phyloP scores from a whole-genome alignment of 148 eudicot genomes.

The Heliosperma pusillum region DNA sequence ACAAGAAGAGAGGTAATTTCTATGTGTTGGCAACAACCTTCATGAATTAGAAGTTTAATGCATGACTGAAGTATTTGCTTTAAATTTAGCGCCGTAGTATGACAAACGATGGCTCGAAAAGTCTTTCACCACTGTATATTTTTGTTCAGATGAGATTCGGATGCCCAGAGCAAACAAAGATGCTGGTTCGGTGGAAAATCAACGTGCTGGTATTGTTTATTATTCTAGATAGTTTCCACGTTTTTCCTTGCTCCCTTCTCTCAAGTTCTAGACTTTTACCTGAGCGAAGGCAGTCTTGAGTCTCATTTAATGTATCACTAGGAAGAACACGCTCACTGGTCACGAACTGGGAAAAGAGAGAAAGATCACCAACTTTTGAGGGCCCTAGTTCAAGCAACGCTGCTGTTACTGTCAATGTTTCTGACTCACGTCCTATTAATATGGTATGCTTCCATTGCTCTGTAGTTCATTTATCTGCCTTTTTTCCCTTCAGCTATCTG shows the following conservation, averaged over 20 bases:
- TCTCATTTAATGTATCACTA: constrained; percentile 23
- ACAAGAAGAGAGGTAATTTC: background rate
- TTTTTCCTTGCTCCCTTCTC: constrained; percentile 1
- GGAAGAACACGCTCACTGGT: constrained; percentile 69
- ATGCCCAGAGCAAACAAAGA: constrained; percentile 46
- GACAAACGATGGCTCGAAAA: constrained; percentile 1
- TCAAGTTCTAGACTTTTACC: constrained; percentile 6
- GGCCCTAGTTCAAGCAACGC: constrained; percentile 47
- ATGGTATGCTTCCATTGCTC: constrained; percentile 38
- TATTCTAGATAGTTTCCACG: constrained; percentile 6
- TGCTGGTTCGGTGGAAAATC: constrained; percentile 43
- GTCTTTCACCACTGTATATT: constrained; percentile 13
- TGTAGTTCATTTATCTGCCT: constrained; percentile 10
- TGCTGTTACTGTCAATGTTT: constrained; percentile 34
- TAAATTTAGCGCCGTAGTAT: constrained; percentile 1
- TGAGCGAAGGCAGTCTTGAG: background rate
- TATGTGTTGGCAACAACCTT: background rate
- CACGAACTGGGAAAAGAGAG: constrained; percentile 74
- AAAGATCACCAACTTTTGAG: constrained; percentile 42
- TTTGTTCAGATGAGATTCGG: constrained; percentile 59
- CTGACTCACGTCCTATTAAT: constrained; percentile 35
- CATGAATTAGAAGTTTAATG: background rate
- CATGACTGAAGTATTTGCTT: background rate
- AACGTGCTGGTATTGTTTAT: constrained; percentile 51
- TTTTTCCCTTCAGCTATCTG: background rate